Evolutionary conservation across 2,329 filamentous ascomycete species (phyloP).

Genomic region (Kalaharituber pfeilii): DNA sequence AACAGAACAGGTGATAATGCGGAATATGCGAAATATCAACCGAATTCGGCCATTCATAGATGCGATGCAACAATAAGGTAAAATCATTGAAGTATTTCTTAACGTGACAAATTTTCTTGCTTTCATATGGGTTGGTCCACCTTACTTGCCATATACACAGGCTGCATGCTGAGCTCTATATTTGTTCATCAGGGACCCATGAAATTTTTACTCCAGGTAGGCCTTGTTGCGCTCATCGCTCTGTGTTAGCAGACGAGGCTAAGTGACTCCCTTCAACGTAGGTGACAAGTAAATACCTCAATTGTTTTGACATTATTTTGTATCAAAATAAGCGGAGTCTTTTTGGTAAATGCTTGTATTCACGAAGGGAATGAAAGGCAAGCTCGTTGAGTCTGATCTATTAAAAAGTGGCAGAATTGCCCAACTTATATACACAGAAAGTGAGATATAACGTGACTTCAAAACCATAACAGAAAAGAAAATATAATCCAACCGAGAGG

Average conservation of each 20-base stretch:
- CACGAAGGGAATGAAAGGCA: too few relatives aligned
- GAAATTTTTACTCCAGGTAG: slow-evolving; percentile 26
- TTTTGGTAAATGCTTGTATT: too few relatives aligned
- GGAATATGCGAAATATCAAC: slow-evolving; percentile 22
- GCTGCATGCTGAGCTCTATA: background rate
- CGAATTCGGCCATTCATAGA: slow-evolving; percentile 24
- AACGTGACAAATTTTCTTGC: slow-evolving; percentile 24
- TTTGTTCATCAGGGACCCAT: slow-evolving; percentile 24
- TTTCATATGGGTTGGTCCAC: slow-evolving; percentile 24
- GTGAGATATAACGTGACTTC: too few relatives aligned
- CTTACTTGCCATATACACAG: background rate
- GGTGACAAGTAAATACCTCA: slow-evolving; percentile 24
- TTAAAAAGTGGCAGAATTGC: too few relatives aligned
- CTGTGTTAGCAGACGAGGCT: too few relatives aligned
- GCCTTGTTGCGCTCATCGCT: background rate
- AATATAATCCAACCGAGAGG: too few relatives aligned
- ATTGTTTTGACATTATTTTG: slow-evolving; percentile 27
- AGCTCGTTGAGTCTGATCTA: too few relatives aligned
- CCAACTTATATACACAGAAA: too few relatives aligned
- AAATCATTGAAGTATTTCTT: slow-evolving; percentile 27
- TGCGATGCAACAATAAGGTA: slow-evolving; percentile 27
- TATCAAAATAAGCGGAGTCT: too few relatives aligned
- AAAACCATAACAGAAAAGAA: too few relatives aligned
- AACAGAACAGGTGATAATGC: slow-evolving; percentile 20
- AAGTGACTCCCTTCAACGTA: too few relatives aligned